Conservation (phyloP, 139 green algal species). For the Choricystis sp. region DNA sequence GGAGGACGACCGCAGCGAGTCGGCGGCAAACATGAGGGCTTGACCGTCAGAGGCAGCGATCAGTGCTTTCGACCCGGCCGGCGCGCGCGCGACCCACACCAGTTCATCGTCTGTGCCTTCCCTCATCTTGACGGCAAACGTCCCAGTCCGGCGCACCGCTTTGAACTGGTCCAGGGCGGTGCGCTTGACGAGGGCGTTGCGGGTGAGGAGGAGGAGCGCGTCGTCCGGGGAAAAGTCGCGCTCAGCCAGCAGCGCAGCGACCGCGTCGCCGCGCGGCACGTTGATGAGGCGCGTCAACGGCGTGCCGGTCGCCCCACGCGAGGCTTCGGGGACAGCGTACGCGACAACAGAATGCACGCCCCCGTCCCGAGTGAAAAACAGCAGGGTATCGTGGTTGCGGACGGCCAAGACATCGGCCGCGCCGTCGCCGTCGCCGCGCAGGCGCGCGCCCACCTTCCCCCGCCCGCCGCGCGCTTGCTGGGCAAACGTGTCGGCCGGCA, state of each 20-base stretch:
- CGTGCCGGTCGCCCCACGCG: conserved; percentile 30
- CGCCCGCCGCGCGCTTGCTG: conserved; percentile 20
- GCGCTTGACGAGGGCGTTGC: conserved; percentile 30
- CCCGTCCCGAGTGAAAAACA: conserved; percentile 60
- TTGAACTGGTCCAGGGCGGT: conserved; percentile 22
- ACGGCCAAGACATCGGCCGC: conserved; percentile 20
- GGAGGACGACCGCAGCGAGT: neutral
- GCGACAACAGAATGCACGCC: conserved; percentile 36
- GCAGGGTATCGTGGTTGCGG: conserved; percentile 51
- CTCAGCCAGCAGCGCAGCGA: conserved; percentile 34
- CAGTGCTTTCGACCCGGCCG: conserved; percentile 12
- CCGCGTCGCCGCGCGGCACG: conserved; percentile 1
- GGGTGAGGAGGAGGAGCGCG: conserved; percentile 37
- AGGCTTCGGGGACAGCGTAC: conserved; percentile 48
- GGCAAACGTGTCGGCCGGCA: conserved; percentile 43
- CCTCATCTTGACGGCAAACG: conserved; percentile 22
- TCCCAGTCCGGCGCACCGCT: conserved; percentile 4
- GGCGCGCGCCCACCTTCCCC: conserved; percentile 27
- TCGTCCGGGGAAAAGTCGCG: conserved; percentile 5
- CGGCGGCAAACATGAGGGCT: conserved; percentile 10
- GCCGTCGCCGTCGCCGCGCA: conserved; percentile 6
- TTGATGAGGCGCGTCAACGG: conserved; percentile 20
- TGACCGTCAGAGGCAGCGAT: conserved; percentile 21
- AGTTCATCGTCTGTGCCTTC: conserved; percentile 16
- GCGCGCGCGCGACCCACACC: conserved; percentile 14